Percentiles rank a stretch among this genome's conserved stretches.
Conservation (phyloP, 2,329 filamentous ascomycete species). For the Periconia sp. region DNA sequence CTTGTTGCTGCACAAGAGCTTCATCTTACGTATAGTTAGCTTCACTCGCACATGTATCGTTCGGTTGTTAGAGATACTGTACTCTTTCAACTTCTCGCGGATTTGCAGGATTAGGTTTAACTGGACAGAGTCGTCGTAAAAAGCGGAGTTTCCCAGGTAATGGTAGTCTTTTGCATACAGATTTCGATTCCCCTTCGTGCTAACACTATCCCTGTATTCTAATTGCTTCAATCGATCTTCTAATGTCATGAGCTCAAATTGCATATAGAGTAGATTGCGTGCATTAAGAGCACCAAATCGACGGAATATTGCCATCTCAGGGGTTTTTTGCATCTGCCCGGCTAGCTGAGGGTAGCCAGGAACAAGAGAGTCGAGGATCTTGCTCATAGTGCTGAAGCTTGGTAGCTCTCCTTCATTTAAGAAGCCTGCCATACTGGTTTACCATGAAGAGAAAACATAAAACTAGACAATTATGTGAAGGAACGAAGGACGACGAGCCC, state of each 20-base stretch:
- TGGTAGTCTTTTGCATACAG: background rate
- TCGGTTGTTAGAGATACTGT: slow-evolving; percentile 7
- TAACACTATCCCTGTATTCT: no score
- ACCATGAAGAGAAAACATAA: no score
- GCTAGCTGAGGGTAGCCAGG: background rate
- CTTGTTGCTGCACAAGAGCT: slow-evolving; percentile 3
- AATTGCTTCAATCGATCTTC: no score
- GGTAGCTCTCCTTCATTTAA: no score
- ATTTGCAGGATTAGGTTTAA: background rate
- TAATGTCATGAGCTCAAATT: background rate
- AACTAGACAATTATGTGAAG: no score
- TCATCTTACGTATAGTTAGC: slow-evolving; percentile 1
- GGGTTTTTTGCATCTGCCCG: background rate
- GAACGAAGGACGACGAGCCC: no score
- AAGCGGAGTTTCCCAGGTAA: background rate
- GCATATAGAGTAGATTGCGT: background rate
- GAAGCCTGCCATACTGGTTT: no score
- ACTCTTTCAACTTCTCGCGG: slow-evolving; percentile 2
- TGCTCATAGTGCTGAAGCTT: no score
- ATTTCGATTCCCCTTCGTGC: background rate
- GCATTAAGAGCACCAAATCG: background rate
- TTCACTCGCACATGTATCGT: no score
- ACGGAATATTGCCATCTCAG: background rate
- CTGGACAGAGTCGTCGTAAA: background rate
- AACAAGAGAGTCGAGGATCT: background rate